These are phyloP conservation scores for Theileria equi DNA, from an alignment of 169 alveolate genomes.

Conservation along the genomic window DNA sequence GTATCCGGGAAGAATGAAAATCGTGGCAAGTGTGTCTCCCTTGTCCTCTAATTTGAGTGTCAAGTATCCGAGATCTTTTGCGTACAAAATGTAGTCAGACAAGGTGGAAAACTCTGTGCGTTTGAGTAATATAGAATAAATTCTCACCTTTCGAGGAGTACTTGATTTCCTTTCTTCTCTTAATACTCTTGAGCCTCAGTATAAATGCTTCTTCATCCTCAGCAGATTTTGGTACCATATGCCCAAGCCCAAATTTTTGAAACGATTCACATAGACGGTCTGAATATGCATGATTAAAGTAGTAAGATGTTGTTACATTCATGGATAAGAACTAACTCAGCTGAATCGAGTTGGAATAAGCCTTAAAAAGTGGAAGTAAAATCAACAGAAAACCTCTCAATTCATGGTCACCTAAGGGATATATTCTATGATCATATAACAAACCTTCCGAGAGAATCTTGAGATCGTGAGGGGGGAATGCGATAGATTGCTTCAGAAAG, in stretches of 20 bases:
- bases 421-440: not conserved
- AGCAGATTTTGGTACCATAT: constrained; percentile 35
- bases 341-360: constrained; percentile 23
- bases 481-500: constrained; percentile 51
- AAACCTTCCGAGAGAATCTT: constrained; percentile 42
- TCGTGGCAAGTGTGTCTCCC: constrained; percentile 19
- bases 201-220: constrained; percentile 34
- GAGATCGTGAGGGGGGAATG: constrained; percentile 57
- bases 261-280: constrained; percentile 49
- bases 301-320: too few species aligned
- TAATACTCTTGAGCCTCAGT: constrained; percentile 11
- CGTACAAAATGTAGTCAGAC: constrained; percentile 57
- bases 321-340: constrained; percentile 12
- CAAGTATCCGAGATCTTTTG: constrained; percentile 49
- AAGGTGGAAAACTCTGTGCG: constrained; percentile 34
- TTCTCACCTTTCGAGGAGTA: constrained; percentile 19
- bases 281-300: not conserved
- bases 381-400: constrained; percentile 55
- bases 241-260: constrained; percentile 26
- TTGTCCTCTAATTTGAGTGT: not conserved
- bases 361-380: constrained; percentile 51
- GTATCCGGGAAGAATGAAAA: constrained; percentile 22
- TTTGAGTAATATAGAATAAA: not conserved
- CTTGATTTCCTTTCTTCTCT: constrained; percentile 36
- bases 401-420: constrained; percentile 52